A percentile compares a stretch with the other conserved stretches of the same genome.
phyloP scores from a whole-genome alignment of 2,329 filamentous ascomycete species.

The Hypoxylon rubiginosum region DNA sequence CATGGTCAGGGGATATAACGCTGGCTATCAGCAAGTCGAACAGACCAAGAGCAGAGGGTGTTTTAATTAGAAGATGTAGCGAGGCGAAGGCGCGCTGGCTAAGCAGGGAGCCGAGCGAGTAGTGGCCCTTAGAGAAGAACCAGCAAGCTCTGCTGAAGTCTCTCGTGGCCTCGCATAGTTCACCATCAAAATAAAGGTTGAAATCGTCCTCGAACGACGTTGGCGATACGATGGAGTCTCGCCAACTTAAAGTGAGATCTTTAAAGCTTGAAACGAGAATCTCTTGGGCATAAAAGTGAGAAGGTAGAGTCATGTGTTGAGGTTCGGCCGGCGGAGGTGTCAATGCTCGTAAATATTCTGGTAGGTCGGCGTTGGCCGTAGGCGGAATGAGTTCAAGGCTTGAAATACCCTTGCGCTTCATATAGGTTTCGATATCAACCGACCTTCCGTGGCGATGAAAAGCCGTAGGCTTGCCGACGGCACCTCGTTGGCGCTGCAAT shows the following conservation, averaged over 20 bases:
- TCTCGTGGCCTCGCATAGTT: constrained; percentile 41
- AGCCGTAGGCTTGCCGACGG: constrained; percentile 43
- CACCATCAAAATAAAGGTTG: constrained; percentile 38
- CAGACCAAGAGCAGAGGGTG: constrained; percentile 38
- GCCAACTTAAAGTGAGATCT: constrained; percentile 35
- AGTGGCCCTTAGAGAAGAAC: constrained; percentile 41
- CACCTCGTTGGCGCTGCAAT: constrained; percentile 41
- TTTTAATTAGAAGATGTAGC: constrained; percentile 37
- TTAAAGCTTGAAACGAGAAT: constrained; percentile 41
- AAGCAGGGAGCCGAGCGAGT: constrained; percentile 34
- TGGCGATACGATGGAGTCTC: constrained; percentile 29
- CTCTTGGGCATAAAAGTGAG: constrained; percentile 41
- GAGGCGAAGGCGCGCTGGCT: constrained; percentile 39
- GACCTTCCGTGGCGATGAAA: constrained; percentile 45
- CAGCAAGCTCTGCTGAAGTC: constrained; percentile 43
- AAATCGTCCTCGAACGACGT: constrained; percentile 36
- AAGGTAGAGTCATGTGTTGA: constrained; percentile 37
- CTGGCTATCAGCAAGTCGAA: constrained; percentile 42
- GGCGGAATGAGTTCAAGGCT: constrained; percentile 30
- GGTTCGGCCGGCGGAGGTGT: constrained; percentile 41
- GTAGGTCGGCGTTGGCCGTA: constrained; percentile 27
- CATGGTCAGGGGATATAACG: constrained; percentile 38
- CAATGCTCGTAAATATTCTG: constrained; percentile 38
- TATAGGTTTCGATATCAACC: constrained; percentile 45
- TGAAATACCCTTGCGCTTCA: constrained; percentile 42